Evolutionary conservation across 202 grass and related monocot species (phyloP).

Genomic region (Bolboschoenoplectus hybrid): DNA sequence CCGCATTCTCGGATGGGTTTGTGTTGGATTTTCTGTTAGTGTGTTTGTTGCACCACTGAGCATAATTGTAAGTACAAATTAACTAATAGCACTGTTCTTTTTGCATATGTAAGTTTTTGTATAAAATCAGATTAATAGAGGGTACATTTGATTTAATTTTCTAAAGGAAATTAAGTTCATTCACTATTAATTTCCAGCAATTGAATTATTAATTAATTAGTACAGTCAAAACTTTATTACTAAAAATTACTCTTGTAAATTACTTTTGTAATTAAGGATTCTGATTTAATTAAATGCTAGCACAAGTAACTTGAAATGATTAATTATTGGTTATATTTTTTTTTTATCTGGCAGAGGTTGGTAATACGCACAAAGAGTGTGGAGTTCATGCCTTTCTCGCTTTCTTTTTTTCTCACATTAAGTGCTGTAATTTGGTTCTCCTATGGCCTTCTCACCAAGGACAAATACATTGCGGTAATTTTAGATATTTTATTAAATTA

Average conservation of each 20-base stretch:
- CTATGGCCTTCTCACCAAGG: slow-evolving; percentile 74
- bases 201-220: not conserved
- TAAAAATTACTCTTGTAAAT: not conserved
- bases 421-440: slow-evolving; percentile 80
- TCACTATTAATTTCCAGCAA: not conserved
- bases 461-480: slow-evolving; percentile 75
- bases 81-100: not conserved
- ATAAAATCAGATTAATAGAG: not conserved
- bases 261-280: not conserved
- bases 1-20: slow-evolving; percentile 80
- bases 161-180: not conserved
- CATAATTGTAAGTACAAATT: slow-evolving; percentile 59
- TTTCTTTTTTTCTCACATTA: slow-evolving; percentile 82
- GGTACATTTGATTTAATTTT: not conserved
- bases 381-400: slow-evolving; percentile 96
- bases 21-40: slow-evolving; percentile 61
- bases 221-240: not conserved
- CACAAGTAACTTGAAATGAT: not conserved
- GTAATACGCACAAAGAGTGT: slow-evolving; percentile 96
- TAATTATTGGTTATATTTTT: not conserved
- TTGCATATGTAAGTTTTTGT: not conserved
- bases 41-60: slow-evolving; percentile 92
- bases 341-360: slow-evolving; percentile 52
- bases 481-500: not conserved
- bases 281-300: not conserved